Percentiles rank a stretch among this genome's conserved stretches.
These are phyloP conservation scores for Wickerhamiella qilinensis DNA, from an alignment of 805 yeast genomes.

Conservation along the genomic window DNA sequence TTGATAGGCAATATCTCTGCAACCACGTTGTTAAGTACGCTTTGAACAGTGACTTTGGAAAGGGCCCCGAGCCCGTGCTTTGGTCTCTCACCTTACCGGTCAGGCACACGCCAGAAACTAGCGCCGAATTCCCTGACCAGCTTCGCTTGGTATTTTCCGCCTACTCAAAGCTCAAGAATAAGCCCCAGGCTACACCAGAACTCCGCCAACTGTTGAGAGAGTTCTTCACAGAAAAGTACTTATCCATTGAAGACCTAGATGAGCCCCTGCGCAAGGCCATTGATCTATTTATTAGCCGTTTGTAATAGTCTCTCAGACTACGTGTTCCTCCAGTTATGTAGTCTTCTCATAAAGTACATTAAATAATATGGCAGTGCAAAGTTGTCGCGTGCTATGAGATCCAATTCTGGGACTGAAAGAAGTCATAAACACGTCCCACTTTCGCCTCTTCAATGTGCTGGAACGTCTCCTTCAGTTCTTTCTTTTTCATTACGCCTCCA, in stretches of 20 bases:
- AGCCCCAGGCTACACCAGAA: conserved; percentile 5
- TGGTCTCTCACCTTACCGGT: conserved; percentile 55
- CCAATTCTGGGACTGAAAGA: conserved; percentile 90
- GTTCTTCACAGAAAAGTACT: conserved; percentile 12
- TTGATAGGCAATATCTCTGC: conserved; percentile 53
- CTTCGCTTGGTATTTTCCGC: conserved; percentile 59
- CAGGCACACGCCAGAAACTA: conserved; percentile 31
- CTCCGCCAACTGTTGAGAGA: conserved; percentile 16
- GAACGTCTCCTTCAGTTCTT: conserved; percentile 60
- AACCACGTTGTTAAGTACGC: conserved; percentile 46
- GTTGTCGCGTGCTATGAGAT: too few relatives aligned
- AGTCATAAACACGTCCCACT: conserved; percentile 78
- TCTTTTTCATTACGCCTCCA: conserved; percentile 71
- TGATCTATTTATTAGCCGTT: conserved; percentile 8
- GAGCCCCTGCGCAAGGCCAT: conserved; percentile 13
- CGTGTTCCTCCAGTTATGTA: too few relatives aligned
- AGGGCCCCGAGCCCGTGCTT: conserved; percentile 23
- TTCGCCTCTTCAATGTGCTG: conserved; percentile 74
- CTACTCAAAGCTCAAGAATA: conserved; percentile 25
- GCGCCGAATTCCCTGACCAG: conserved; percentile 34
- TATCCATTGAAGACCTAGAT: conserved; percentile 9
- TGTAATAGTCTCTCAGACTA: too few relatives aligned
- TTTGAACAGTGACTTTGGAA: conserved; percentile 24
- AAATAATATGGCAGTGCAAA: too few relatives aligned
- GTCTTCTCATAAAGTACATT: not conserved